Conservation (phyloP, 805 yeast genomes). For the Saturnispora zaruensis region DNA sequence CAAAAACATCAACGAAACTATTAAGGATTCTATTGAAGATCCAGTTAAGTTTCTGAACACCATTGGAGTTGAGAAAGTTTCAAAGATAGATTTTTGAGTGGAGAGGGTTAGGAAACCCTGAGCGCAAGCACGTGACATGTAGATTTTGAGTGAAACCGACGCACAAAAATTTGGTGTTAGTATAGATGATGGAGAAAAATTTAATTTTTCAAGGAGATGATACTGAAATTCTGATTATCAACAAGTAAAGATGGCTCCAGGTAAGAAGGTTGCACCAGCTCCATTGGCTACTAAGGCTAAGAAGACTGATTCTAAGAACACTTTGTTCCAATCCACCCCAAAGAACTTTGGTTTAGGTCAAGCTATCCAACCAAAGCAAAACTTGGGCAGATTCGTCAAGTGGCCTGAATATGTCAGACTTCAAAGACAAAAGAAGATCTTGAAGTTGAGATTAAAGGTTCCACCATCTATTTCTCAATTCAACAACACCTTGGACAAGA, state of each 20-base stretch:
- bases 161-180: constrained; percentile 87
- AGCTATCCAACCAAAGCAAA: constrained; percentile 88
- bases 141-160: constrained; percentile 62
- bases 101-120: constrained; percentile 5
- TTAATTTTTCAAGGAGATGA: constrained; percentile 5
- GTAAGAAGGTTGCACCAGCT: constrained; percentile 93
- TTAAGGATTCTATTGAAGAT: constrained; percentile 14
- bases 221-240: constrained; percentile 90
- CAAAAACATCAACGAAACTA: constrained; percentile 4
- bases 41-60: constrained; percentile 2
- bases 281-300: constrained; percentile 79
- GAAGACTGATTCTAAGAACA: constrained; percentile 57
- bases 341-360: constrained; percentile 96
- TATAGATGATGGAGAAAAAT: constrained; percentile 29
- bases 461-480: constrained; percentile 98
- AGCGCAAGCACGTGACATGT: constrained; percentile 2
- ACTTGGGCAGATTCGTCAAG: constrained; percentile 93
- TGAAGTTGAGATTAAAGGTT: constrained; percentile 93
- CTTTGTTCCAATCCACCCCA: constrained; percentile 83
- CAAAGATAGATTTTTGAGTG: neutral
- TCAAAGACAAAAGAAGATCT: constrained; percentile 98
- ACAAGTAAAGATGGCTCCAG: constrained; percentile 39
- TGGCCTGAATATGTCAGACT: constrained; percentile 99
- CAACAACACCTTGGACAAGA: constrained; percentile 93
- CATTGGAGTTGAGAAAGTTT: constrained; percentile 10